Base-by-base conservation (phyloP, 495 filamentous ascomycete genomes). In the Talaromyces adpressus region DNA sequence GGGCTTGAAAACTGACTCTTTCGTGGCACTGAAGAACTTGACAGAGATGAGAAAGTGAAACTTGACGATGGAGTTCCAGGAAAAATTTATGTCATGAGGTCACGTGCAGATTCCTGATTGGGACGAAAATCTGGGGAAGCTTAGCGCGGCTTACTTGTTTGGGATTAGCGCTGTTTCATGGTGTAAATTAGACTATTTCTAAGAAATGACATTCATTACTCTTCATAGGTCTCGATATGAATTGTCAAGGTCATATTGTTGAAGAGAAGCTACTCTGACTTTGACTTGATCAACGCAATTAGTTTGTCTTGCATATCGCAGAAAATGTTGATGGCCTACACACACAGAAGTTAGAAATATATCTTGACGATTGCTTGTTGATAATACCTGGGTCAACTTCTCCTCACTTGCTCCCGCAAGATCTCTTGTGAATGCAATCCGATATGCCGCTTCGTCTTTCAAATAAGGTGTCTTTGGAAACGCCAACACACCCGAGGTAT, bases 321-420 rank as follows among this genome's bases (percentile, higher is more conserved):
- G 70, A 89, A 87, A 32, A 85, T 84, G 65, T 84, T 82, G 49
- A 89, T 74, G 16, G 85, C 85, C 79, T 75, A 62, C 7, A 65
- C 16, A 16, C 3, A 16, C 22, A 29, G 0, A 12, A 58, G 45
- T 32, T 47, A 12, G 20, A 20, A 20, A 47, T 25, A 11, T 18
- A 30, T 52, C 12, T 16, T 7, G 3, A 36, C 1, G 1, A 20
- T 12, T 34, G 0, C 20, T 22, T 22, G 18, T 16, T 30, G 18
- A 5, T 34, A 34, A 66, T 73, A 79, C 76, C 70, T 86, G 77
- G 14, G 70, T 81, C 65, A 83, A 65, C 70, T 85, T 87, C 20
- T 67, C 70, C 70, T 83, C 80, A 18, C 78, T 78, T 41, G 76
- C 75, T 0, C 84, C 84, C 32, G 73, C 70, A 3, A 75, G 66